Conservation (phyloP, 2,329 filamentous ascomycete species). For the Aureobasidium sp. region DNA sequence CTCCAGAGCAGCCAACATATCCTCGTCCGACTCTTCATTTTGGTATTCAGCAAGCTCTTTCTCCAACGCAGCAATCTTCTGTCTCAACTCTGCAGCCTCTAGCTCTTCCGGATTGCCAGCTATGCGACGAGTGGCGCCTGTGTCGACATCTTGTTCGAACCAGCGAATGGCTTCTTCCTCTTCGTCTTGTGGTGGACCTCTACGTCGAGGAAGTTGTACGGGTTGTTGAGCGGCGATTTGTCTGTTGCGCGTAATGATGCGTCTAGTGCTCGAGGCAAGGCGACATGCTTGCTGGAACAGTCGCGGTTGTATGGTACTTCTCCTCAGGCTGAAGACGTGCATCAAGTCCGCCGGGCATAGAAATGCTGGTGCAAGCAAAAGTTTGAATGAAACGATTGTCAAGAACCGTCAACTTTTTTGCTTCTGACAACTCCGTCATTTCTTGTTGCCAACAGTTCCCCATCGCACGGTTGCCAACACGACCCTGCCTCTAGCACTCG, state of each 20-base stretch:
- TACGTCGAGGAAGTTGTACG: too few species aligned
- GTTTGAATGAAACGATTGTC: background rate
- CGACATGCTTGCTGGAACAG: slow-evolving; percentile 20
- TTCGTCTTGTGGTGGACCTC: background rate
- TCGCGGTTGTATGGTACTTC: slow-evolving; percentile 15
- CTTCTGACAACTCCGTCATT: slow-evolving; percentile 10
- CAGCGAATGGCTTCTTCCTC: slow-evolving; percentile 16
- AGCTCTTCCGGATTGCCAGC: slow-evolving; percentile 17
- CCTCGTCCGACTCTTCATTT: slow-evolving; percentile 15
- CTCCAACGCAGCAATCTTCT: slow-evolving; percentile 17
- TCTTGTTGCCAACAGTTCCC: background rate
- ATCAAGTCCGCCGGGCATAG: slow-evolving; percentile 6
- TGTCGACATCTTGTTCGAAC: slow-evolving; percentile 19
- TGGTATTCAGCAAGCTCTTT: slow-evolving; percentile 17
- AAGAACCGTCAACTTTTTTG: background rate
- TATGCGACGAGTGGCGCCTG: slow-evolving; percentile 17
- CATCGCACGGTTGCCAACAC: background rate
- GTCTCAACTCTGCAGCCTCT: slow-evolving; percentile 17
- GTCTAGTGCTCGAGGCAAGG: slow-evolving; percentile 14
- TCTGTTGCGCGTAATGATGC: background rate
- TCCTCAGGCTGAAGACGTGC: slow-evolving; percentile 17
- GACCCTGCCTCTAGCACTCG: background rate
- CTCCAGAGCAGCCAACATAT: slow-evolving; percentile 16
- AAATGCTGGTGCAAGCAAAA: background rate
- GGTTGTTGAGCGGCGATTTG: background rate